Evolutionary conservation across 202 grass and related monocot genomes (phyloP).

Genomic region (Bolboschoenoplectus hybrid): DNA sequence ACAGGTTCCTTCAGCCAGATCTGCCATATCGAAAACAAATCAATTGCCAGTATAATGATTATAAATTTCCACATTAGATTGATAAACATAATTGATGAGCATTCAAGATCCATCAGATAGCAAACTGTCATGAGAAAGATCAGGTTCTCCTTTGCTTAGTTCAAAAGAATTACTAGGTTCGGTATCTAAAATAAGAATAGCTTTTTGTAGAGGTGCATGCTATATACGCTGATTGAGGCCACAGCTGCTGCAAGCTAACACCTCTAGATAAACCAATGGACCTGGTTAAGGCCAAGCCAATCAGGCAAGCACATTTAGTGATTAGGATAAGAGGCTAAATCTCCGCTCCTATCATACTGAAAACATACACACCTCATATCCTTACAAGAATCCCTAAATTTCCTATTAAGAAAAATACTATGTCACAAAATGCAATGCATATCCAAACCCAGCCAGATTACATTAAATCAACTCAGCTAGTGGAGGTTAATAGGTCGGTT

Average conservation of each 20-base stretch:
- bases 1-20: conserved; percentile 95
- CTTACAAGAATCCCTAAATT: not conserved
- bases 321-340: not conserved
- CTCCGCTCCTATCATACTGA: not conserved
- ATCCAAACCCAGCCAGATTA: not conserved
- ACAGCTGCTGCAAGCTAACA: not conserved
- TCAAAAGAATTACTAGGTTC: not conserved
- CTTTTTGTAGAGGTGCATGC: not conserved
- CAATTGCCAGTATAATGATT: not conserved
- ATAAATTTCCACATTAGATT: conserved; percentile 28
- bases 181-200: not conserved
- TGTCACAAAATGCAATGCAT: not conserved
- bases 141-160: conserved; percentile 1
- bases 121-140: not conserved
- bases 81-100: conserved; percentile 9
- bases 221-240: not conserved
- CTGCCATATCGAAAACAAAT: conserved; percentile 45
- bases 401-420: not conserved
- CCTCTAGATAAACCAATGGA: not conserved
- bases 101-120: conserved; percentile 20
- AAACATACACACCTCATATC: not conserved
- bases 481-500: not conserved
- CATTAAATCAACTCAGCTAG: not conserved
- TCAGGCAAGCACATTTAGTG: not conserved
- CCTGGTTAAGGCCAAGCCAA: not conserved